These are phyloP conservation scores for Rhizoclosmatium globosum DNA, from an alignment of 192 early-diverging fungal species.

Conservation along the genomic window DNA sequence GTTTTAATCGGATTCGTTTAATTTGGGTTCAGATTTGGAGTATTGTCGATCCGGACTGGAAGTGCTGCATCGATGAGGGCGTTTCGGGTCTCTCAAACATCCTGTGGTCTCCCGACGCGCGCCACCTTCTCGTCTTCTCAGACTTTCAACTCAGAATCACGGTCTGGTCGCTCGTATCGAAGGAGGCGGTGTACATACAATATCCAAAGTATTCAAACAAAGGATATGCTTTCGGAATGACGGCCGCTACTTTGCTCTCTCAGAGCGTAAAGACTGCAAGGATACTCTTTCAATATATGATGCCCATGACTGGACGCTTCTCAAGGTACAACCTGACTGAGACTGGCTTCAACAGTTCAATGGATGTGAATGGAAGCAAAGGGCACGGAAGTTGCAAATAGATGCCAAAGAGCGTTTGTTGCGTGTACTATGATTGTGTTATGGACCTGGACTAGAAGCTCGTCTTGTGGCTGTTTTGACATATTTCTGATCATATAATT, in stretches of 20 bases:
- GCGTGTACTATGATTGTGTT: slow-evolving; percentile 27
- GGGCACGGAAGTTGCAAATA: no score
- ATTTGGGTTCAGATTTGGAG: slow-evolving; percentile 59
- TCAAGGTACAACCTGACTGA: slow-evolving; percentile 58
- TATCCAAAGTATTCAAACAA: slow-evolving; percentile 71
- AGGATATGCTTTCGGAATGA: slow-evolving; percentile 69
- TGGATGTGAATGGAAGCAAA: no score
- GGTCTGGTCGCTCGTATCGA: slow-evolving; percentile 71
- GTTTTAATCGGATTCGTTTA: slow-evolving; percentile 24
- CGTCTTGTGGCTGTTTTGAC: background rate
- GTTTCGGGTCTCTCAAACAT: slow-evolving; percentile 53
- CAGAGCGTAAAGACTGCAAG: slow-evolving; percentile 67
- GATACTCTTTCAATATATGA: slow-evolving; percentile 73
- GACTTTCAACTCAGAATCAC: slow-evolving; percentile 69
- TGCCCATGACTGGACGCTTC: slow-evolving; percentile 67
- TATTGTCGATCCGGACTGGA: slow-evolving; percentile 68
- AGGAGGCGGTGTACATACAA: slow-evolving; percentile 67
- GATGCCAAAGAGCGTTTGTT: background rate
- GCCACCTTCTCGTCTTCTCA: slow-evolving; percentile 59
- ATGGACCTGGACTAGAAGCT: background rate
- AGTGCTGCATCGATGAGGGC: slow-evolving; percentile 60
- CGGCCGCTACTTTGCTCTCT: slow-evolving; percentile 67
- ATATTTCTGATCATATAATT: background rate
- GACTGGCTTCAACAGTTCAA: background rate
- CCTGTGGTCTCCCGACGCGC: slow-evolving; percentile 60